Base-by-base conservation (phyloP, 352 stramenopile genomes). In the Blastocystis sp. region DNA sequence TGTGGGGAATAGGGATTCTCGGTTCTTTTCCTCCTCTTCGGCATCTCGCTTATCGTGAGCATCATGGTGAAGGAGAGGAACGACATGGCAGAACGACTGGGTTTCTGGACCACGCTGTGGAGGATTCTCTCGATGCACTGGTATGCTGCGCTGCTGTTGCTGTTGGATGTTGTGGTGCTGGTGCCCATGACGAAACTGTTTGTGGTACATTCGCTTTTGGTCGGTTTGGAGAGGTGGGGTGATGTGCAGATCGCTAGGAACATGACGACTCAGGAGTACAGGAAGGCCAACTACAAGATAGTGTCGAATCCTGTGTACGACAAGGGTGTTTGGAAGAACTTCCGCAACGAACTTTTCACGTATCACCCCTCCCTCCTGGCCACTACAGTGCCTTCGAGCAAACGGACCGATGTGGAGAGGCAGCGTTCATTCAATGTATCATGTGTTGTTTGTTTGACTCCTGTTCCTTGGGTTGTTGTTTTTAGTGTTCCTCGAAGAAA, bases 181-280 rank as follows among this genome's bases (percentile, higher is more conserved):
- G 18, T 81, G 47, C 41, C 54, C 47, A 65, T 81, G 8, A 11
- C 16, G 30, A 56, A 50, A 39, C 20, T 66, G 43, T 9, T 26
- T 7, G 41, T 3, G 47, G 64, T 94, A 91, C 34, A 65, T 63
- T 18, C 13, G 20, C 6, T 18, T 16, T n/a, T 64, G 5, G 24
- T 59, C 16, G 47, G 70, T 34, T 34, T 34, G 26, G 54, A 50
- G 54, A n/a, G 26, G 3, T 47, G 7, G 43, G 20, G 65, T 62
- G 7, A 45, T 9, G 26, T 18, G 26, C 39, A 65, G 45, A 37
- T 81, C 26, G 47, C 47, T 30, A 59, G 65, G 41, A 81, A 81
- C 11, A 47, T 81, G 43, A 81, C 70, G 6, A 81, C 70, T 24
- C 70, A 81, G 54, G 70, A 81, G 47, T 81, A 63, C 20, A 13